Evolutionary conservation across 1,284 basidiomycete genomes (phyloP), one percentile per base, ranked within the genome.

Genomic region (Moesziomyces antarcticus): DNA sequence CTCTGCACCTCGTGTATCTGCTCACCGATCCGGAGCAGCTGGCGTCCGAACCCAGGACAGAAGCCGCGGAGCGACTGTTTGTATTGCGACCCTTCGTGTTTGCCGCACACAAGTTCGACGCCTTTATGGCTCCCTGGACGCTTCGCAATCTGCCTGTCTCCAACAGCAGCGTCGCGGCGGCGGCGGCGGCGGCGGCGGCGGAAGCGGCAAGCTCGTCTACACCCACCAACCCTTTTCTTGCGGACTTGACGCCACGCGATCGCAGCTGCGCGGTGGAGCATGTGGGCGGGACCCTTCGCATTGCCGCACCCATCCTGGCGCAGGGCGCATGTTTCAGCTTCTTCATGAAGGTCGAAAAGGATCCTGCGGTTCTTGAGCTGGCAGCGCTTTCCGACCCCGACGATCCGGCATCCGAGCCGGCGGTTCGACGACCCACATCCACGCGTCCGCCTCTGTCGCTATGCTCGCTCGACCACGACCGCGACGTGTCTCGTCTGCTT

Each of bases 61-160:
- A 87, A 52, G 82, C 86, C n/a, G 86, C 87, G 56, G 85, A 87
- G 65, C 85, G 86, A 71, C 85, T 87, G 59, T 88, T 87, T 60
- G 84, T 87, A 22, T 80, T 88, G 7, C 84, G 87, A 43, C 86
- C 87, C 1, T 87, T 87, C 55, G 87, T 88, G 20, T 88, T 88
- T 73, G 87, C 87, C 0, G 86, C 87, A 0, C 86, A 87, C 77
- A 85, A 86, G 75, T 88, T 87, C 72, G 87, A 87, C 53, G 78
- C 86, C 5, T 87, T 83, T 73, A 84, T 85, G 67, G 87, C 85
- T 0, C 87, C 87, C 0, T 88, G 87, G 87, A 86, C 85, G 1
- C 75, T 77, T 1, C 59, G 69, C 18, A 69, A 66, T 18, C 61
- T 77, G 14, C 75, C 77, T 0, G 40, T 68, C 1, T 30, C 54